Percentiles rank a stretch among this genome's conserved stretches.
phyloP scores from a whole-genome alignment of 2,329 filamentous ascomycete species.

The Fusarium acutatum region DNA sequence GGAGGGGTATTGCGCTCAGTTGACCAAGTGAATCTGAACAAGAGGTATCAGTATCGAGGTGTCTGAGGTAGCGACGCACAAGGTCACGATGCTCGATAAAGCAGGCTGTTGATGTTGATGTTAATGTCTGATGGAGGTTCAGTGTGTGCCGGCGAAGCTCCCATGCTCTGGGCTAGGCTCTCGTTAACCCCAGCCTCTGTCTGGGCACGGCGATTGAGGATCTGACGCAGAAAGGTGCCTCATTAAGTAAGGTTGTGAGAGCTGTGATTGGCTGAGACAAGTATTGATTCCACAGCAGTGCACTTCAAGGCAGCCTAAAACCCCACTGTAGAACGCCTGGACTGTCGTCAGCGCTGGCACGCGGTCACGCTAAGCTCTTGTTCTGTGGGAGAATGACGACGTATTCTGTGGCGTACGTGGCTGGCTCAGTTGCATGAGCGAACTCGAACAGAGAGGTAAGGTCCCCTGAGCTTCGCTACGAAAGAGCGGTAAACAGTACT shows the following conservation, averaged over 20 bases:
- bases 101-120: constrained; percentile 17
- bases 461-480: constrained; percentile 9
- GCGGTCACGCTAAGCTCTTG: constrained; percentile 13
- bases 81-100: constrained; percentile 15
- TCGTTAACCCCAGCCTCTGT: constrained; percentile 38
- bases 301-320: constrained; percentile 19
- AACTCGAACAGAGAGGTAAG: not conserved
- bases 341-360: constrained; percentile 31
- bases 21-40: not conserved
- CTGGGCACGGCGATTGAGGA: constrained; percentile 28
- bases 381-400: constrained; percentile 34
- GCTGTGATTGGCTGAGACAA: constrained; percentile 20
- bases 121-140: constrained; percentile 36
- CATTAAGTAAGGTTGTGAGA: constrained; percentile 30
- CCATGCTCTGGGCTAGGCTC: constrained; percentile 19
- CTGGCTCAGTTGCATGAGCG: constrained; percentile 32
- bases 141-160: constrained; percentile 4
- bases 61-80: not conserved
- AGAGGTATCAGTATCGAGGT: not conserved
- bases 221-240: constrained; percentile 31
- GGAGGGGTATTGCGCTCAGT: not conserved
- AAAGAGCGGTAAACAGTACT: constrained; percentile 11
- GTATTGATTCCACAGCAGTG: constrained; percentile 28
- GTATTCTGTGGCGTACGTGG: constrained; percentile 40
- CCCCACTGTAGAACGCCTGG: constrained; percentile 10